These are phyloP conservation scores for Picochlorum sp. DNA, from an alignment of 139 green algal species.

Conservation along the genomic window DNA sequence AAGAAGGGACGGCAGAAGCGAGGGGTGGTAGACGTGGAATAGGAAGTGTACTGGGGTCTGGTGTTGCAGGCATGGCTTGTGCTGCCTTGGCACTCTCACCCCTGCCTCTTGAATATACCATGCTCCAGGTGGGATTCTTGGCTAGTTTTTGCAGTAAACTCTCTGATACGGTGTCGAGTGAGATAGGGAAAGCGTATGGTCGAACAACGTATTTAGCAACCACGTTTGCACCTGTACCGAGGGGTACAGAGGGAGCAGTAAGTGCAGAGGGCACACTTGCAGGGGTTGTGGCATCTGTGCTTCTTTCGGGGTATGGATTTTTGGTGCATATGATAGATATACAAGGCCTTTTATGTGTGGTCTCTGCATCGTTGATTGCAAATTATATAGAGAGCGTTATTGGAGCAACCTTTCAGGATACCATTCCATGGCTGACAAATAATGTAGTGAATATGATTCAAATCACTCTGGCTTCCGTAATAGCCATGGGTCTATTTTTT, in stretches of 20 bases:
- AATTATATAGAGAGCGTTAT: constrained; percentile 88
- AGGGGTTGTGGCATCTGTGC: constrained; percentile 53
- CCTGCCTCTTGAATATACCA: constrained; percentile 19
- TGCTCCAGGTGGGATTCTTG: constrained; percentile 59
- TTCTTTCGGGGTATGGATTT: constrained; percentile 45
- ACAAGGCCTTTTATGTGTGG: constrained; percentile 25
- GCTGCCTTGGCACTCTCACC: constrained; percentile 49
- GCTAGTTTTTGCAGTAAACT: constrained; percentile 88
- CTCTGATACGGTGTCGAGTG: constrained; percentile 85
- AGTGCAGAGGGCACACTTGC: constrained; percentile 86
- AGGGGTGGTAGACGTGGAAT: constrained; percentile 61
- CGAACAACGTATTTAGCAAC: constrained; percentile 84
- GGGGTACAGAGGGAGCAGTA: constrained; percentile 92
- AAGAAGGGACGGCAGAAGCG: constrained; percentile 88
- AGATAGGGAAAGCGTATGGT: constrained; percentile 95
- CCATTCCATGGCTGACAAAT: constrained; percentile 80
- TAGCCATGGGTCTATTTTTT: constrained; percentile 34
- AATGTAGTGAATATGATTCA: constrained; percentile 95
- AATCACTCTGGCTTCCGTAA: constrained; percentile 70
- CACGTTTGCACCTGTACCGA: constrained; percentile 67
- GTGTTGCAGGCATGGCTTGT: constrained; percentile 66
- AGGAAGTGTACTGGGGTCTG: constrained; percentile 86
- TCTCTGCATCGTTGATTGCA: constrained; percentile 56
- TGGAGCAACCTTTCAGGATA: constrained; percentile 72
- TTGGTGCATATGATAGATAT: constrained; percentile 32